Percentiles rank a stretch among this genome's conserved stretches.
Evolutionary conservation across 2,329 filamentous ascomycete species (phyloP).

Genomic region (Diaporthe capsici): DNA sequence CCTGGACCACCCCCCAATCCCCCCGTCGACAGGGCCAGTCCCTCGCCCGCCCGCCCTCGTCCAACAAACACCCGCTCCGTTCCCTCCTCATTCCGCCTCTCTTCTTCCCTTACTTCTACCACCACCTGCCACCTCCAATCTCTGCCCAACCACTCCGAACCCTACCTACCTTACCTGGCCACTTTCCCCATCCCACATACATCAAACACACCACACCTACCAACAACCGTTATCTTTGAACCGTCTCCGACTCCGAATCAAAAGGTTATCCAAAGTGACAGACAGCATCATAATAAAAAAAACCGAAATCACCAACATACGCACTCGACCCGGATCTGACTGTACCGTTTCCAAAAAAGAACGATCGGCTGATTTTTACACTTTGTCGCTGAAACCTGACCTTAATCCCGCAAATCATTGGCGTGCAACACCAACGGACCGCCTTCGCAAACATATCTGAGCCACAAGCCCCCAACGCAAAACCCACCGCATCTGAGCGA

Average conservation of each 20-base stretch:
- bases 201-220: conserved; percentile 7
- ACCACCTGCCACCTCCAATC: conserved; percentile 33
- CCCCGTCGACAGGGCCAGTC: conserved; percentile 32
- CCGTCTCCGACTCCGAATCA: conserved; percentile 10
- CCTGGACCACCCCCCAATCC: conserved; percentile 9
- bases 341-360: conserved; percentile 6
- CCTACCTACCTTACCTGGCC: conserved; percentile 35
- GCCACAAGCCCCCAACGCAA: conserved; percentile 22
- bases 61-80: conserved; percentile 38
- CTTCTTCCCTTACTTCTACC: conserved; percentile 39
- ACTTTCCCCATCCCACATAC: conserved; percentile 29
- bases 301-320: no score
- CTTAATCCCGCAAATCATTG: conserved; percentile 37
- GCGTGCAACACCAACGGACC: conserved; percentile 20
- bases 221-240: not conserved
- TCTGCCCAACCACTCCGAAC: conserved; percentile 37
- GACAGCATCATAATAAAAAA: conserved; percentile 14
- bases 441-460: not conserved
- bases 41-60: conserved; percentile 34
- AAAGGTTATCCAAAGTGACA: not conserved
- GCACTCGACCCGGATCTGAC: not conserved
- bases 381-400: conserved; percentile 12
- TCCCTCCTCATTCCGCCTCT: conserved; percentile 35
- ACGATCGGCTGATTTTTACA: conserved; percentile 31
- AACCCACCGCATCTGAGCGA: not conserved